phyloP scores from a whole-genome alignment of 495 filamentous ascomycete species.

The Penicillium argentinense region DNA sequence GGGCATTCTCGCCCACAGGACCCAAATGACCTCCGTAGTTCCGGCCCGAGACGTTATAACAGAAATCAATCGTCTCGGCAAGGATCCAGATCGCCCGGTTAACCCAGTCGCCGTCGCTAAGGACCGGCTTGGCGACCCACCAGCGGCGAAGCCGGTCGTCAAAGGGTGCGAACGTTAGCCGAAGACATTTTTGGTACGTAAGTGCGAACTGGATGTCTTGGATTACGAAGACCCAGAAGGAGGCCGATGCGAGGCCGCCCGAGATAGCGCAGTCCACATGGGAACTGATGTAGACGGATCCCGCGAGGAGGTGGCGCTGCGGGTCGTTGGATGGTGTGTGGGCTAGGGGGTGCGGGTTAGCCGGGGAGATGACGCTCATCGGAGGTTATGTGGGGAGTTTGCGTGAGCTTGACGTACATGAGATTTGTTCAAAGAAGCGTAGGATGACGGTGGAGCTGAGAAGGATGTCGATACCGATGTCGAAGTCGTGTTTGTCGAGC shows the following conservation, averaged over 20 bases:
- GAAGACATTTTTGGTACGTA: slow-evolving; percentile 38
- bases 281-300: slow-evolving; percentile 45
- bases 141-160: slow-evolving; percentile 33
- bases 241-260: slow-evolving; percentile 38
- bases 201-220: slow-evolving; percentile 46
- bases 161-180: slow-evolving; percentile 37
- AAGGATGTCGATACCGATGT: slow-evolving; percentile 41
- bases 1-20: slow-evolving; percentile 16
- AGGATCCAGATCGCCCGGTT: slow-evolving; percentile 42
- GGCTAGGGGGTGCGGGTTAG: slow-evolving; percentile 15
- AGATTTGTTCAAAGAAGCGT: slow-evolving; percentile 45
- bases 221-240: slow-evolving; percentile 46
- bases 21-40: slow-evolving; percentile 20
- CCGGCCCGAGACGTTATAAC: slow-evolving; percentile 28
- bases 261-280: slow-evolving; percentile 41
- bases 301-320: slow-evolving; percentile 42
- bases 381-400: neutral
- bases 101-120: slow-evolving; percentile 41
- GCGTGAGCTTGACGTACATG: slow-evolving; percentile 27
- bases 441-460: slow-evolving; percentile 43
- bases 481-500: slow-evolving; percentile 34
- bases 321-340: slow-evolving; percentile 38
- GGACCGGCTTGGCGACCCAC: slow-evolving; percentile 29
- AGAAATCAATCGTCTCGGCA: slow-evolving; percentile 41
- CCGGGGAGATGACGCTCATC: neutral